phyloP scores from a whole-genome alignment of 176 grass and related monocot species.

The Raddia guianensis region DNA sequence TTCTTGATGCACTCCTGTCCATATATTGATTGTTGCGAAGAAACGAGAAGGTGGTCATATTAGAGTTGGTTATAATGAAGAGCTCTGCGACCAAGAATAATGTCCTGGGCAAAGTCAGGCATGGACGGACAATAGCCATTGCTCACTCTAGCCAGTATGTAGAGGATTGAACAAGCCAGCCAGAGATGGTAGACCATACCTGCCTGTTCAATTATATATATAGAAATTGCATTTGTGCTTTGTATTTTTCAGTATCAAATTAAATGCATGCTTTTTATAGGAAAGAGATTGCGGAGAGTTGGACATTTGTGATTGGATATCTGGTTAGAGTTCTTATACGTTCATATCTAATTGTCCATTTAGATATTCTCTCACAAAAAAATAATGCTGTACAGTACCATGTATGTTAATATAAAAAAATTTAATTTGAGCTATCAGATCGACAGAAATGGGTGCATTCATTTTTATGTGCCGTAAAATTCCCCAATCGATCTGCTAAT shows the following conservation, averaged over 20 bases:
- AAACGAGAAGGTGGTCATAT: neutral
- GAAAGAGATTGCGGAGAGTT: neutral
- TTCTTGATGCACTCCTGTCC: neutral
- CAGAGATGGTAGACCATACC: neutral
- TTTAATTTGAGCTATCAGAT: too few species aligned
- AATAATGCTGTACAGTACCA: neutral
- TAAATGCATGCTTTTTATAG: neutral
- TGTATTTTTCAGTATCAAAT: slow-evolving; percentile 11
- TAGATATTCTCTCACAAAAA: neutral
- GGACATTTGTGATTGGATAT: neutral
- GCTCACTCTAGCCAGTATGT: slow-evolving; percentile 41
- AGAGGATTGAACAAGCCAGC: neutral
- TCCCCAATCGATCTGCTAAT: neutral
- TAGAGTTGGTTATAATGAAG: slow-evolving; percentile 26
- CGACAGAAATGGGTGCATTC: too few species aligned
- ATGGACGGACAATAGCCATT: neutral
- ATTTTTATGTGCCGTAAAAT: too few species aligned
- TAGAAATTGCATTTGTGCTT: neutral
- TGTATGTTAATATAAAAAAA: too few species aligned
- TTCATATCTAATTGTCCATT: too few species aligned
- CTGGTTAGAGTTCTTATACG: too few species aligned
- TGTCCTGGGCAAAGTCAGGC: slow-evolving; percentile 28
- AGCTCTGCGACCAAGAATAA: neutral
- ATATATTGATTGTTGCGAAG: neutral
- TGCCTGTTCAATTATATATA: neutral